Percentiles rank a stretch among this genome's conserved stretches.
Evolutionary conservation across 345 rosid species (phyloP).

Genomic region (Salix caprea): DNA sequence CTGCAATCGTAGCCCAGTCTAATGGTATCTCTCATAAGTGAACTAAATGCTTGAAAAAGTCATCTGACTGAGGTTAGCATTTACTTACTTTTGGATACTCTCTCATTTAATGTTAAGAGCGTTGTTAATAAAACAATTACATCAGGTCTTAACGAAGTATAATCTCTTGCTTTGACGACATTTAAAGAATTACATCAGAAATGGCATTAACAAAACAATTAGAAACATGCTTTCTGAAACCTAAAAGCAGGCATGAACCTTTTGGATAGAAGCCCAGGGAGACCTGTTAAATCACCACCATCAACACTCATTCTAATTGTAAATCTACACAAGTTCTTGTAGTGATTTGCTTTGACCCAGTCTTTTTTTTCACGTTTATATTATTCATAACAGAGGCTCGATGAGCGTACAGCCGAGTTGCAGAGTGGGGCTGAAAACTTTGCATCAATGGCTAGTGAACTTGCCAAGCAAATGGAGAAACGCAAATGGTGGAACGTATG

Average conservation of each 20-base stretch:
- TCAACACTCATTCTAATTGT: neutral
- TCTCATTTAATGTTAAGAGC: neutral
- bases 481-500: constrained; percentile 85
- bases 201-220: neutral
- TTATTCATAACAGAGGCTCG: constrained; percentile 45
- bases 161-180: neutral
- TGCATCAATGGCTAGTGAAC: constrained; percentile 69
- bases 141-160: neutral
- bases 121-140: neutral
- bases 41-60: neutral
- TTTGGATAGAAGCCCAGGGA: neutral
- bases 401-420: constrained; percentile 66
- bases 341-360: neutral
- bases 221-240: neutral
- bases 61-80: neutral
- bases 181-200: neutral
- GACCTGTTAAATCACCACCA: neutral
- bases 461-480: constrained; percentile 78
- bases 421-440: constrained; percentile 73
- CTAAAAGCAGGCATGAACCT: neutral
- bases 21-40: neutral
- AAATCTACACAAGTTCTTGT: neutral
- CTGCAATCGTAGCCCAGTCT: neutral
- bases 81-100: neutral
- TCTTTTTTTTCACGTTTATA: neutral